phyloP scores from a whole-genome alignment of 805 yeast species.

The Pichia cabralensis region DNA sequence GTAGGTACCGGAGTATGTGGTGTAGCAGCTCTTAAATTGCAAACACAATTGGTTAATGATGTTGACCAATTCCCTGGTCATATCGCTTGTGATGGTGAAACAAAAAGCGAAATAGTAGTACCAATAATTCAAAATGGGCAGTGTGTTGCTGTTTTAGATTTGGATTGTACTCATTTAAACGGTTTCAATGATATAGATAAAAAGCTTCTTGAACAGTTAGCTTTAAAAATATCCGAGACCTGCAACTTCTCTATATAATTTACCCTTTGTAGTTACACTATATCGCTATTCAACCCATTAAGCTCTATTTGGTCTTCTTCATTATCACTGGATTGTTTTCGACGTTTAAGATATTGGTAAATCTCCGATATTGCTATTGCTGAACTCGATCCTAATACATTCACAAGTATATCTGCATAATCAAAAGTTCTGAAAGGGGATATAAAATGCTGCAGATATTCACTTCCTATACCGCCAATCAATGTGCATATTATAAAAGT shows the following conservation, averaged over 20 bases:
- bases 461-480: slow-evolving; percentile 39
- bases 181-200: slow-evolving; percentile 66
- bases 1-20: slow-evolving; percentile 92
- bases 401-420: slow-evolving; percentile 19
- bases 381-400: slow-evolving; percentile 19
- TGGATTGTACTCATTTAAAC: slow-evolving; percentile 57
- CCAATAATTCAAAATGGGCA: slow-evolving; percentile 45
- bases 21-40: slow-evolving; percentile 47
- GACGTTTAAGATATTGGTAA: slow-evolving; percentile 2
- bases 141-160: slow-evolving; percentile 71
- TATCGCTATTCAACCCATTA: too few species aligned
- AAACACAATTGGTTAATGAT: slow-evolving; percentile 68
- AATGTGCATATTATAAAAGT: slow-evolving; percentile 33
- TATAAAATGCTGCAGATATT: slow-evolving; percentile 33
- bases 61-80: slow-evolving; percentile 82
- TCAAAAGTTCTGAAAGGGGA: slow-evolving; percentile 39
- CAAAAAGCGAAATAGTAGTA: slow-evolving; percentile 87
- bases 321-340: background rate
- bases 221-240: slow-evolving; percentile 37
- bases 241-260: slow-evolving; percentile 56
- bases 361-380: slow-evolving; percentile 17
- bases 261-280: too few species aligned
- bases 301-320: background rate
- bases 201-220: slow-evolving; percentile 49
- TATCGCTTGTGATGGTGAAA: slow-evolving; percentile 95